These are phyloP conservation scores for Schizosaccharomyces japonicus DNA, from an alignment of 805 yeast species.

Conservation along the genomic window DNA sequence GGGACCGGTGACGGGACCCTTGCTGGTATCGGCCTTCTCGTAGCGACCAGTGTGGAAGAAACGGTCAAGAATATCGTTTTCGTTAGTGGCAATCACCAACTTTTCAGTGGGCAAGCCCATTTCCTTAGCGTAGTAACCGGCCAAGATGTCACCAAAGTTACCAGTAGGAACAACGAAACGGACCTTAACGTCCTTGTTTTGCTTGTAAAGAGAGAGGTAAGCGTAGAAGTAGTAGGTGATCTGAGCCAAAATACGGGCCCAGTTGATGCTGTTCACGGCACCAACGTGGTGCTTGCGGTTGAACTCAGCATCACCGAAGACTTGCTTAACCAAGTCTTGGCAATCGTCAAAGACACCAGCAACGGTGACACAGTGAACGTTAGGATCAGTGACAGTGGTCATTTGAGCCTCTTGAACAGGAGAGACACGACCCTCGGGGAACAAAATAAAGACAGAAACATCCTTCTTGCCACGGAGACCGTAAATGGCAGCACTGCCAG, in stretches of 20 bases:
- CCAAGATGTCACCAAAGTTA: constrained; percentile 92
- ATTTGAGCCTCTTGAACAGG: constrained; percentile 96
- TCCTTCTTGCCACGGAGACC: constrained; percentile 93
- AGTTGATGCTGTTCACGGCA: constrained; percentile 92
- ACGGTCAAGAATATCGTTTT: constrained; percentile 83
- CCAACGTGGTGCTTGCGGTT: constrained; percentile 81
- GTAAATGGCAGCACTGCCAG: constrained; percentile 97
- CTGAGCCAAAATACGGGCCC: constrained; percentile 97
- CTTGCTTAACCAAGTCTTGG: constrained; percentile 83
- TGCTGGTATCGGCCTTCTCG: constrained; percentile 25
- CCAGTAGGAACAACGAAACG: constrained; percentile 92
- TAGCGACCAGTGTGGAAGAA: constrained; percentile 71
- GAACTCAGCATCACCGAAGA: constrained; percentile 74
- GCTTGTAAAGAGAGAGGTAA: constrained; percentile 38
- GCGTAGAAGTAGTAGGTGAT: constrained; percentile 90
- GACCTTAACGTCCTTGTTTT: constrained; percentile 20
- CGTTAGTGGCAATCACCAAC: constrained; percentile 83
- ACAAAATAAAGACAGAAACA: constrained; percentile 86
- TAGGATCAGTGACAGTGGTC: constrained; percentile 83
- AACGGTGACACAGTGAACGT: constrained; percentile 85
- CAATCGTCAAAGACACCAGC: constrained; percentile 96
- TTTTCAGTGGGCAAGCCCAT: constrained; percentile 86
- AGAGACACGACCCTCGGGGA: constrained; percentile 92
- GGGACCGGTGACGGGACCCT: constrained; percentile 19
- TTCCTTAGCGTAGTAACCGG: constrained; percentile 80